Conservation (phyloP, 176 grass and related monocot species). For the Eremochloa ophiuroides region DNA sequence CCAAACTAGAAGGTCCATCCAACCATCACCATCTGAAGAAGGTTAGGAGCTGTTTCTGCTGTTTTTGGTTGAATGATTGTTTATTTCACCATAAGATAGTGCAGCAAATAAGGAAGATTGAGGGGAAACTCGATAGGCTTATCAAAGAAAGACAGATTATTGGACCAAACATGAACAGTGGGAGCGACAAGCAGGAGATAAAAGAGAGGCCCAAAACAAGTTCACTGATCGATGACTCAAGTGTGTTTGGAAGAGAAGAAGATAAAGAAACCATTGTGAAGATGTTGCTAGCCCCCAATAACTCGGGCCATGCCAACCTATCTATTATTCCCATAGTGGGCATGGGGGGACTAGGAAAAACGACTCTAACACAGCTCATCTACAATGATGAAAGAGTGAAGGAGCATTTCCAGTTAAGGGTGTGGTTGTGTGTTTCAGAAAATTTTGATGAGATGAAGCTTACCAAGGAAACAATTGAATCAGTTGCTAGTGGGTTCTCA, state of each 20-base stretch:
- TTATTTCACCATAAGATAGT: constrained; percentile 43
- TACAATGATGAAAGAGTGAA: constrained; percentile 74
- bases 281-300: constrained; percentile 30
- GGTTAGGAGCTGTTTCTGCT: constrained; percentile 40
- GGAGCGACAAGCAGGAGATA: constrained; percentile 26
- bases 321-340: constrained; percentile 69
- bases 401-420: constrained; percentile 51
- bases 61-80: constrained; percentile 34
- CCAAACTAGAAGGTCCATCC: constrained; percentile 30
- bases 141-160: constrained; percentile 50
- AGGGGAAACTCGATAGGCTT: constrained; percentile 52
- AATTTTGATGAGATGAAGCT: constrained; percentile 71
- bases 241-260: constrained; percentile 64
- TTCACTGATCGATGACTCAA: constrained; percentile 53
- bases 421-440: constrained; percentile 78
- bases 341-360: constrained; percentile 84
- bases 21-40: constrained; percentile 35
- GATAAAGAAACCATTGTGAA: constrained; percentile 62
- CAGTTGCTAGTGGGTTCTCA: constrained; percentile 33
- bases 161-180: constrained; percentile 35
- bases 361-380: constrained; percentile 56
- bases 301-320: background rate
- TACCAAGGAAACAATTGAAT: constrained; percentile 67
- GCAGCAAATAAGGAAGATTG: constrained; percentile 39
- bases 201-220: constrained; percentile 50